phyloP scores from a whole-genome alignment of 2,329 filamentous ascomycete species.

The Penicillium sp. region DNA sequence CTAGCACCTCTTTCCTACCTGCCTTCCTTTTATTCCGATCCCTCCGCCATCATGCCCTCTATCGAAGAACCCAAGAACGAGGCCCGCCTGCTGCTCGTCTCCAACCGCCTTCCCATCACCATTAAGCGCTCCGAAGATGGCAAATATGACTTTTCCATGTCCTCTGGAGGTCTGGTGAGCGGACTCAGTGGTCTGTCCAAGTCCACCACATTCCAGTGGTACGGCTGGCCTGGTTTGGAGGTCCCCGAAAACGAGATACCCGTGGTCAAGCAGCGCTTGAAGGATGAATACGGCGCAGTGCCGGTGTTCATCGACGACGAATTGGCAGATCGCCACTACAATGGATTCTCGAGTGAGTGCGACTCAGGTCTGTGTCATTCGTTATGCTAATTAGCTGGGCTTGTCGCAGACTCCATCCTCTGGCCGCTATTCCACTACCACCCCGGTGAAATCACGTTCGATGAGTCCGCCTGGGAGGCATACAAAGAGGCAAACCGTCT shows the following conservation, averaged over 20 bases:
- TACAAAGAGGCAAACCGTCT: constrained; percentile 90
- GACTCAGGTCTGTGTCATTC: constrained; percentile 50
- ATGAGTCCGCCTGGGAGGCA: constrained; percentile 88
- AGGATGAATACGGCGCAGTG: constrained; percentile 81
- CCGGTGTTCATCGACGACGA: constrained; percentile 93
- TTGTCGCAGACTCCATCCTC: constrained; percentile 73
- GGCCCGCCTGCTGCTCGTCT: constrained; percentile 69
- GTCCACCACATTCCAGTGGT: constrained; percentile 94
- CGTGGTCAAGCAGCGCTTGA: constrained; percentile 68
- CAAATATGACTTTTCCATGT: constrained; percentile 91
- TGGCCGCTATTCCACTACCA: constrained; percentile 99
- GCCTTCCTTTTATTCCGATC: background rate
- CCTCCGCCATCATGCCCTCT: constrained; percentile 31
- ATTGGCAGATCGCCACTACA: constrained; percentile 91
- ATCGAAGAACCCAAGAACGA: constrained; percentile 33
- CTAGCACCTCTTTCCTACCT: background rate
- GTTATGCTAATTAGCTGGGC: constrained; percentile 31
- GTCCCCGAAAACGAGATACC: constrained; percentile 77
- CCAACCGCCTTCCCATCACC: constrained; percentile 91
- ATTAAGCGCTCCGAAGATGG: constrained; percentile 92
- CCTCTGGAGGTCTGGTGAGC: constrained; percentile 89
- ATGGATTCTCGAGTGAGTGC: constrained; percentile 84
- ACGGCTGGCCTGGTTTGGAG: constrained; percentile 93
- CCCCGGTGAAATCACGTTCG: constrained; percentile 95
- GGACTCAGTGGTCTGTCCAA: constrained; percentile 88